Percentiles rank a stretch among this genome's conserved stretches.
phyloP scores from a whole-genome alignment of 352 stramenopile species.

The Globisporangium uncinulatum region DNA sequence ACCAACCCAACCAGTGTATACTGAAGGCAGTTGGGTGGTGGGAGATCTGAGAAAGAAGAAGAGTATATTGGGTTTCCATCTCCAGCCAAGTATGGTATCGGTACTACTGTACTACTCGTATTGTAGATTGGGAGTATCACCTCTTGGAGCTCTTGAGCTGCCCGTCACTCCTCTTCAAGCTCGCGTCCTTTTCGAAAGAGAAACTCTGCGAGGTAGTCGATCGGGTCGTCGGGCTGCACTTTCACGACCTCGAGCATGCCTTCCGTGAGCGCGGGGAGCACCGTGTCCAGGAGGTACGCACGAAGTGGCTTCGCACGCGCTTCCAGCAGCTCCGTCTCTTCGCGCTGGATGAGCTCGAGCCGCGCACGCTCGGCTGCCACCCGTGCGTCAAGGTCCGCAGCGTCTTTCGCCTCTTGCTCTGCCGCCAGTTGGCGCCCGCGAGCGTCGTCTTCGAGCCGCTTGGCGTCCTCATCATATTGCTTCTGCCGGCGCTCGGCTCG shows the following conservation, averaged over 20 bases:
- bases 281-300: constrained; percentile 80
- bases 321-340: constrained; percentile 79
- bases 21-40: neutral
- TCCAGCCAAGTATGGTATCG: too few relatives aligned
- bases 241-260: constrained; percentile 87
- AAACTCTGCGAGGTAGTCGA: constrained; percentile 86
- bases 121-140: neutral
- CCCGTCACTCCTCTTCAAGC: constrained; percentile 21
- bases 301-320: constrained; percentile 72
- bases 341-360: constrained; percentile 65
- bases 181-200: constrained; percentile 77
- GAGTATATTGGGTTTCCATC: constrained; percentile 6
- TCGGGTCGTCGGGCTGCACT: constrained; percentile 78
- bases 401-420: constrained; percentile 54
- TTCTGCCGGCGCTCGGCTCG: constrained; percentile 48
- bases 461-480: constrained; percentile 34
- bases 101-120: constrained; percentile 2
- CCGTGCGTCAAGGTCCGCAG: constrained; percentile 31
- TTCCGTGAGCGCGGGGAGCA: constrained; percentile 78
- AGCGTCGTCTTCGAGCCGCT: constrained; percentile 39
- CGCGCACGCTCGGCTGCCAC: constrained; percentile 51
- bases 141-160: neutral
- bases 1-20: too few relatives aligned
- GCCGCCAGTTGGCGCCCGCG: constrained; percentile 23
- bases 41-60: constrained; percentile 1